phyloP scores from a whole-genome alignment of 2,329 filamentous ascomycete species.

The Coniochaeta hoffmannii region DNA sequence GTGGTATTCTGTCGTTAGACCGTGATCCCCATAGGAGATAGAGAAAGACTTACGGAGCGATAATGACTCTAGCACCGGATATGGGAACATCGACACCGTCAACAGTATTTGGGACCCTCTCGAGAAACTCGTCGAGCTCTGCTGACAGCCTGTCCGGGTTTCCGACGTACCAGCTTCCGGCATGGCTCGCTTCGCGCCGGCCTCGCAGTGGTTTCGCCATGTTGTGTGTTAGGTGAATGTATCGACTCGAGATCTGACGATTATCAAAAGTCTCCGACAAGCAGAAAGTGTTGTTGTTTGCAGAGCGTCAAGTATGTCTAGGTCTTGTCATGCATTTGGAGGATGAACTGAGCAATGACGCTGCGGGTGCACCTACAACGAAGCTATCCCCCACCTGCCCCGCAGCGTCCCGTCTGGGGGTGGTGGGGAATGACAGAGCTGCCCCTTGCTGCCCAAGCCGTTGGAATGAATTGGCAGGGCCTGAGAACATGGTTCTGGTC shows the following conservation, averaged over 20 bases:
- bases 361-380: neutral
- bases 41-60: conserved; percentile 70
- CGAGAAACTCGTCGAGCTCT: conserved; percentile 71
- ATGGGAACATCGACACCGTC: conserved; percentile 58
- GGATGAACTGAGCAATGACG: neutral
- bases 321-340: neutral
- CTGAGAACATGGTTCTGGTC: too few relatives aligned
- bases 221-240: neutral
- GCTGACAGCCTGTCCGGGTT: conserved; percentile 49
- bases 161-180: conserved; percentile 79
- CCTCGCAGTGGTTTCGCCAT: conserved; percentile 11
- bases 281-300: too few relatives aligned
- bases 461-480: too few relatives aligned
- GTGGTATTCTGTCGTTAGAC: conserved; percentile 6
- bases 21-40: conserved; percentile 7
- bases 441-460: too few relatives aligned
- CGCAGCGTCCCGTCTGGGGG: neutral
- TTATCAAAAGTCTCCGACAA: too few relatives aligned
- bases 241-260: neutral
- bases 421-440: neutral
- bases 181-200: conserved; percentile 59
- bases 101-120: conserved; percentile 58
- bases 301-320: neutral
- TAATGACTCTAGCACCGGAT: conserved; percentile 71
- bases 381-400: neutral